phyloP scores from a whole-genome alignment of 305 asterid species.

The Ilex paraguariensis region DNA sequence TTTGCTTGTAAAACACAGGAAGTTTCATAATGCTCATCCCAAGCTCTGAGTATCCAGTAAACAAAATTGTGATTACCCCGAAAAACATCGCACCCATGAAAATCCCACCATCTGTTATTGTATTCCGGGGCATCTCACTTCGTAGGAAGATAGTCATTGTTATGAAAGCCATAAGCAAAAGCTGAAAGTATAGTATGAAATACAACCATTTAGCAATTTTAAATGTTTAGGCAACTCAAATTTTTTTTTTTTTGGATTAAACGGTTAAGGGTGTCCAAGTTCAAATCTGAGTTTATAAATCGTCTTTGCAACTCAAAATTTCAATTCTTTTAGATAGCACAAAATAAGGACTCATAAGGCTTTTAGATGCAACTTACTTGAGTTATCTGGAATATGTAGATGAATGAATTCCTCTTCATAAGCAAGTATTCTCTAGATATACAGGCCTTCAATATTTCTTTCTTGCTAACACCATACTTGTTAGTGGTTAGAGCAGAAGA shows the following conservation, averaged over 20 bases:
- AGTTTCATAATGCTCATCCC: background rate
- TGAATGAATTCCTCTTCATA: slow-evolving; percentile 1
- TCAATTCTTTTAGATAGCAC: background rate
- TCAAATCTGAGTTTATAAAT: background rate
- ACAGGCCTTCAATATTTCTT: background rate
- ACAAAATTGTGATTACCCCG: background rate
- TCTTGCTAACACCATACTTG: background rate
- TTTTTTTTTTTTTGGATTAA: too few relatives aligned
- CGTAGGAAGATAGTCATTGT: slow-evolving; percentile 10
- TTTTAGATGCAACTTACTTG: background rate
- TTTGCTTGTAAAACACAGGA: slow-evolving; percentile 4
- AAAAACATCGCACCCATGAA: slow-evolving; percentile 8
- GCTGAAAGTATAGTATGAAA: background rate
- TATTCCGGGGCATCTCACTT: slow-evolving; percentile 1
- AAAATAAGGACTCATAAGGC: background rate
- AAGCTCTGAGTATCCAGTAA: slow-evolving; percentile 11
- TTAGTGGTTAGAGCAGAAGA: background rate
- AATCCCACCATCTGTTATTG: background rate
- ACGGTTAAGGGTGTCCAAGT: too few relatives aligned
- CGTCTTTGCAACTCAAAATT: too few relatives aligned
- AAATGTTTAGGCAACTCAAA: background rate
- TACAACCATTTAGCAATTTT: background rate
- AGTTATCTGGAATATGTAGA: background rate
- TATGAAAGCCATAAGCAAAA: background rate
- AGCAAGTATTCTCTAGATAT: slow-evolving; percentile 2